Percentiles rank a stretch among this genome's conserved stretches.
phyloP scores from a whole-genome alignment of 2,329 filamentous ascomycete genomes.

The Penicillium vulpinum region DNA sequence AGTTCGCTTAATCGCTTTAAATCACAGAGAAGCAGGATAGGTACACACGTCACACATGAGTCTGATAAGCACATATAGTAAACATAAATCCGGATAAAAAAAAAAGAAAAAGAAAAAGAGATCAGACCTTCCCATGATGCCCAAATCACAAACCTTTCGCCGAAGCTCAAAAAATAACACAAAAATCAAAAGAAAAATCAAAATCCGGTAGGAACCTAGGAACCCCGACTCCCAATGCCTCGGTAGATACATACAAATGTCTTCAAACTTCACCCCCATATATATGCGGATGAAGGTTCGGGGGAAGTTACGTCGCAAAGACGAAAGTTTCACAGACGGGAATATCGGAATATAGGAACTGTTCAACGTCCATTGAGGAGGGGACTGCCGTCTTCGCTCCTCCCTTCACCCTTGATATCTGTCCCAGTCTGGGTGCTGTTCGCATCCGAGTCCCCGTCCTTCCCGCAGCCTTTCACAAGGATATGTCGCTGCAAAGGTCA shows the following conservation, averaged over 20 bases:
- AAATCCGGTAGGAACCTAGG: slow-evolving; percentile 7
- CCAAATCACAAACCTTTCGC: slow-evolving; percentile 20
- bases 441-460: slow-evolving; percentile 37
- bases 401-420: slow-evolving; percentile 19
- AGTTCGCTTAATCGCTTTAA: slow-evolving; percentile 23
- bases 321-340: slow-evolving; percentile 13
- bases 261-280: slow-evolving; percentile 1
- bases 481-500: slow-evolving; percentile 58
- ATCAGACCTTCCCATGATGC: slow-evolving; percentile 20
- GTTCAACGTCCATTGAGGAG: slow-evolving; percentile 19
- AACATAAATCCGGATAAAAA: slow-evolving; percentile 10
- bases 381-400: slow-evolving; percentile 26
- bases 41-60: slow-evolving; percentile 30
- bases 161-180: slow-evolving; percentile 10
- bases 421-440: slow-evolving; percentile 8
- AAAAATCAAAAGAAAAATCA: slow-evolving; percentile 13
- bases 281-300: slow-evolving; percentile 14
- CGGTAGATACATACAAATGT: slow-evolving; percentile 14
- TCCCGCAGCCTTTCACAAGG: slow-evolving; percentile 67
- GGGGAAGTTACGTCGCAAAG: not conserved
- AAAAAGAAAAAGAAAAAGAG: slow-evolving; percentile 8
- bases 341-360: not conserved
- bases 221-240: slow-evolving; percentile 19
- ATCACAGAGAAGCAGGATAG: slow-evolving; percentile 19
- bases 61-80: slow-evolving; percentile 18